These are phyloP conservation scores for Ricinus communis DNA, from an alignment of 345 rosid genomes.

Conservation along the genomic window DNA sequence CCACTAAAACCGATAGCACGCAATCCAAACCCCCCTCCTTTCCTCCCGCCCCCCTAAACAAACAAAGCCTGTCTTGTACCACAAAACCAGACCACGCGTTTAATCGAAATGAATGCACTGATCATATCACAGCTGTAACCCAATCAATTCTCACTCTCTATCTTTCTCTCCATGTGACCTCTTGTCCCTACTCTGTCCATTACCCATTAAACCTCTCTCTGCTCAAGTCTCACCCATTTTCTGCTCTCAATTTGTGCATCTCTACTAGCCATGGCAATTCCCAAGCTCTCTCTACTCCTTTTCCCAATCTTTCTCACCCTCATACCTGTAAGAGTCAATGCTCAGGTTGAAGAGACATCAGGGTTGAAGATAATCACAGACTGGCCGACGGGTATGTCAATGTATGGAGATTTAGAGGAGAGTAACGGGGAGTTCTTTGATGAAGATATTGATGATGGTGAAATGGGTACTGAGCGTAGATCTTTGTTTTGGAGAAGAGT, in stretches of 20 bases:
- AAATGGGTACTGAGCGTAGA: conserved; percentile 43
- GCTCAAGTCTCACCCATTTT: too few species aligned
- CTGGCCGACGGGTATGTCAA: conserved; percentile 49
- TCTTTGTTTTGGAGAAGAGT: conserved; percentile 64
- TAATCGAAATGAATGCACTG: conserved; percentile 33
- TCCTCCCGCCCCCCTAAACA: too few species aligned
- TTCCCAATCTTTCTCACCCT: background rate
- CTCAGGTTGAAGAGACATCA: conserved; percentile 36
- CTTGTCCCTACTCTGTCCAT: background rate
- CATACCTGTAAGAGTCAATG: conserved; percentile 7
- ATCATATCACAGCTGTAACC: conserved; percentile 50
- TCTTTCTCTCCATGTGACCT: conserved; percentile 30
- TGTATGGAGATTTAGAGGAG: conserved; percentile 12
- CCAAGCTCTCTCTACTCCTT: conserved; percentile 18
- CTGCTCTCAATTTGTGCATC: background rate
- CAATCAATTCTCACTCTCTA: conserved; percentile 32
- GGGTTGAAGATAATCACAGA: conserved; percentile 36
- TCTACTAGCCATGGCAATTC: conserved; percentile 31
- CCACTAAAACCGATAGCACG: background rate
- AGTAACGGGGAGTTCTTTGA: conserved; percentile 8
- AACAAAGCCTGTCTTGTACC: conserved; percentile 5
- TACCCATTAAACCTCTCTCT: conserved; percentile 26
- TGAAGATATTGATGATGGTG: conserved; percentile 24
- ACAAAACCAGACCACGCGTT: conserved; percentile 35
- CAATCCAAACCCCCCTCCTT: background rate